Percentiles rank a stretch among this genome's conserved stretches.
phyloP scores from a whole-genome alignment of 768 basidiomycete species.

The Kwoniella pini region DNA sequence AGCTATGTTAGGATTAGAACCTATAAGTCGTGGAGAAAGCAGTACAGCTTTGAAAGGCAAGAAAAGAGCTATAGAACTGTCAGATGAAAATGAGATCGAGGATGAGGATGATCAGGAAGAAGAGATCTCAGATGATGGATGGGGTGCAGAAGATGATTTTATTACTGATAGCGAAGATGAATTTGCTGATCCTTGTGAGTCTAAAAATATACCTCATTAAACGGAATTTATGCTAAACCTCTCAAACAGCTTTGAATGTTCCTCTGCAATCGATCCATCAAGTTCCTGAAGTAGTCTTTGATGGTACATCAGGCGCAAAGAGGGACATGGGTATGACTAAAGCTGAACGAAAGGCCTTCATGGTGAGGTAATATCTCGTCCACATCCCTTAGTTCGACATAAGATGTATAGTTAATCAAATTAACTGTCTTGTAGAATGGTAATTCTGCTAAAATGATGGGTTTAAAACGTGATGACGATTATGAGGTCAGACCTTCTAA shows the following conservation, averaged over 20 bases:
- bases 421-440: slow-evolving; percentile 35
- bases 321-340: slow-evolving; percentile 28
- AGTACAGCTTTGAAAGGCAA: slow-evolving; percentile 16
- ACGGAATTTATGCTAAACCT: background rate
- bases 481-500: slow-evolving; percentile 24
- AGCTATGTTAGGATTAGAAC: slow-evolving; percentile 47
- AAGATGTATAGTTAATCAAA: too few species aligned
- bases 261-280: background rate
- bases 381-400: too few species aligned
- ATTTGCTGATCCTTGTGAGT: background rate
- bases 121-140: slow-evolving; percentile 39
- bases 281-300: slow-evolving; percentile 51
- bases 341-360: slow-evolving; percentile 53
- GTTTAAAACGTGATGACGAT: slow-evolving; percentile 24
- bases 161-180: slow-evolving; percentile 40
- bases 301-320: slow-evolving; percentile 9
- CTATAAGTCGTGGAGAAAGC: slow-evolving; percentile 19
- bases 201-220: background rate
- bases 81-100: slow-evolving; percentile 14
- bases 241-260: background rate
- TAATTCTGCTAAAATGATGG: slow-evolving; percentile 51
- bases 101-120: slow-evolving; percentile 25
- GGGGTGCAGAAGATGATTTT: slow-evolving; percentile 41
- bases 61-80: slow-evolving; percentile 9
- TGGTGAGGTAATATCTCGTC: too few species aligned